A percentile compares a stretch with the other conserved stretches of the same genome.
phyloP scores from a whole-genome alignment of 75 land plant genomes.

The Picea sitchensis region DNA sequence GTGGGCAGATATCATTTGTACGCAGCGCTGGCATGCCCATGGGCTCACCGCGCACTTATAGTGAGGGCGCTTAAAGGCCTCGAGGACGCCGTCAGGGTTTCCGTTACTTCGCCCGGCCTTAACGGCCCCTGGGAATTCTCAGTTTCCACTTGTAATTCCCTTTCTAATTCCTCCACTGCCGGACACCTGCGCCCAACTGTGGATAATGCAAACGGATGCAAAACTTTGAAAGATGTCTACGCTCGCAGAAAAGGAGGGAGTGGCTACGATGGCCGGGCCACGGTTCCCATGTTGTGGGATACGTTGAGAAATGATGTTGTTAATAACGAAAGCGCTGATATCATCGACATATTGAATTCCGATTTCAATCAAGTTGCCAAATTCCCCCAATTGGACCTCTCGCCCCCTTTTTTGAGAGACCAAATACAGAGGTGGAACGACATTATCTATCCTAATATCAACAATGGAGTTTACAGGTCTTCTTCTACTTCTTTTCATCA shows the following conservation, averaged over 20 bases:
- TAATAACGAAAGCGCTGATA: conserved; percentile 92
- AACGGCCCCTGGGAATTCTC: conserved; percentile 76
- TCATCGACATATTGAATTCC: conserved; percentile 68
- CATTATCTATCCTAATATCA: conserved; percentile 63
- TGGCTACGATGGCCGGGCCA: conserved; percentile 64
- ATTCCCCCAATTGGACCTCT: conserved; percentile 53
- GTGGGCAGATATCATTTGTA: conserved; percentile 65
- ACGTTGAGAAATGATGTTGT: conserved; percentile 46
- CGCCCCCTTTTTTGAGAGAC: conserved; percentile 43
- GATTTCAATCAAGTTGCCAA: conserved; percentile 36
- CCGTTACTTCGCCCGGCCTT: conserved; percentile 61
- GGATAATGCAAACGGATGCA: conserved; percentile 54
- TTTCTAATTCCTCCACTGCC: neutral
- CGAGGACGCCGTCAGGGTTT: conserved; percentile 53
- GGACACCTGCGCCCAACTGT: conserved; percentile 19
- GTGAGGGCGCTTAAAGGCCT: conserved; percentile 78
- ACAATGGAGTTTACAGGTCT: conserved; percentile 92
- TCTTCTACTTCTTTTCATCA: neutral
- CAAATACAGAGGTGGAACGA: conserved; percentile 82
- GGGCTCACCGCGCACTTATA: conserved; percentile 88
- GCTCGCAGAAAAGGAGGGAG: conserved; percentile 41
- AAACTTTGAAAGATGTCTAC: conserved; percentile 69
- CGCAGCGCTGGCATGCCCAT: conserved; percentile 82
- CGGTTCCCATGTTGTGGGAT: conserved; percentile 98
- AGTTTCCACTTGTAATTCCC: neutral